Base-by-base conservation (phyloP, 2,329 filamentous ascomycete species). In the Colletotrichum falcatum region DNA sequence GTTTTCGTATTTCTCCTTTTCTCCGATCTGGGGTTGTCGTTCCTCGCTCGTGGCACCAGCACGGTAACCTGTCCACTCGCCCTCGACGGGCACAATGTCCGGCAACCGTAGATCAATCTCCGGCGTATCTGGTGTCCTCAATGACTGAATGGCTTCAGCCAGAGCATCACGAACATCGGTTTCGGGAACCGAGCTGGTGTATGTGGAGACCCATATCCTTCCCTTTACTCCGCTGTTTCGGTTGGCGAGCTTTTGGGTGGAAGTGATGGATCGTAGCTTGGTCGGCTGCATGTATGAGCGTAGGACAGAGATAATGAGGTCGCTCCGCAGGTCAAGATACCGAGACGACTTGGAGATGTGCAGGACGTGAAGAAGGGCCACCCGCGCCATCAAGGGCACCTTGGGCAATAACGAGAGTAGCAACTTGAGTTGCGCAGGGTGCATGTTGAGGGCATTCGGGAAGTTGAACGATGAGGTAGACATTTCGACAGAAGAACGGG, bases 281-380 rank as follows among this genome's bases (percentile, higher is more conserved):
- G 81, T 79, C 3, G 83, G 81, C 18, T 79, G 78, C 61, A 94
- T 78, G 65, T 94, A 83, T 0, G 88, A 88, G 26, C 93, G 91
- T n/a, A 97, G 79, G 20, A 96, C 82, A 33, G 89, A 87, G 66
- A 97, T 85, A 1, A 87, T 90, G 65, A 98, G 77, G 66, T 92
- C 91, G 18, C 92, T 95, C 61, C 87, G 87, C 5, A 97, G 82
- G 78, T 97, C 92, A 82, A 95, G 91, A 83, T 96, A 94, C 56
- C 89, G 88, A 5, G 91, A 89, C 9, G 90, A 90, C 42, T 91
- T 86, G 0, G 94, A 94, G 49, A 92, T 81, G 35, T 86, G 87
- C 9, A 97, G 83, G 2, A 90, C 77, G 75, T 94, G 92, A 58
- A 86, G 81, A 16, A 93, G 72, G 2, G 89, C 85, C 1, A 90